Conservation (phyloP, 805 yeast genomes). For the Isabelozyma pseudorhagii region DNA sequence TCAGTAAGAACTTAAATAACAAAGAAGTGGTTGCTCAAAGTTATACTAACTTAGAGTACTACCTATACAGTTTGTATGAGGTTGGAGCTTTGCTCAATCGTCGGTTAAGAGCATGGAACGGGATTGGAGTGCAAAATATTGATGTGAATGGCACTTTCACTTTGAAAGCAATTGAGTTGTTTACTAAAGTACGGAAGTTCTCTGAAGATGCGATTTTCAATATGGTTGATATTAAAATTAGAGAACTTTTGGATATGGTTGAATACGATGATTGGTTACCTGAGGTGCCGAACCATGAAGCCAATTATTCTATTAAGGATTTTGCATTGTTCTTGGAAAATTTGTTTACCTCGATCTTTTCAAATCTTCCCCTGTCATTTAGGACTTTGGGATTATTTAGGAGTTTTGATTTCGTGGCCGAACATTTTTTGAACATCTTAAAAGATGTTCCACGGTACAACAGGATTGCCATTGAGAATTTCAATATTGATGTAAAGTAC, state of each 20-base stretch:
- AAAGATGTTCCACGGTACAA: slow-evolving; percentile 55
- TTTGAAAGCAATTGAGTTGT: slow-evolving; percentile 49
- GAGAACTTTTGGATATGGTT: slow-evolving; percentile 76
- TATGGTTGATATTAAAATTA: slow-evolving; percentile 76
- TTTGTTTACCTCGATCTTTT: slow-evolving; percentile 80
- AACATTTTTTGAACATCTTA: slow-evolving; percentile 61
- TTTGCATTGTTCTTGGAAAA: slow-evolving; percentile 82
- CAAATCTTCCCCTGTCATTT: slow-evolving; percentile 74
- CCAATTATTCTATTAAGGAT: slow-evolving; percentile 74
- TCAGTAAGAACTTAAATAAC: slow-evolving; percentile 63
- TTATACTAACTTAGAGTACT: slow-evolving; percentile 82
- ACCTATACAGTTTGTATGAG: slow-evolving; percentile 70
- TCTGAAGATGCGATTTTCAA: slow-evolving; percentile 82
- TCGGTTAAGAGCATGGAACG: slow-evolving; percentile 34
- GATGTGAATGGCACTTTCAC: slow-evolving; percentile 37
- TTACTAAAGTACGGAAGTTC: slow-evolving; percentile 56
- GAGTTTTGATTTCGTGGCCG: slow-evolving; percentile 81
- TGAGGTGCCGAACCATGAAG: slow-evolving; percentile 47
- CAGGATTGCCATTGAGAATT: slow-evolving; percentile 62
- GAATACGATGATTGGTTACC: slow-evolving; percentile 81
- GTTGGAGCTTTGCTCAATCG: slow-evolving; percentile 48
- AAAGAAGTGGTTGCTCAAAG: slow-evolving; percentile 91
- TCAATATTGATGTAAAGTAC: slow-evolving; percentile 75
- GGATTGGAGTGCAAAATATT: slow-evolving; percentile 37
- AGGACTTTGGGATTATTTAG: slow-evolving; percentile 78